A percentile compares a stretch with the other conserved stretches of the same genome.
phyloP scores from a whole-genome alignment of 768 basidiomycete genomes.

The Austroboletus eburneus region DNA sequence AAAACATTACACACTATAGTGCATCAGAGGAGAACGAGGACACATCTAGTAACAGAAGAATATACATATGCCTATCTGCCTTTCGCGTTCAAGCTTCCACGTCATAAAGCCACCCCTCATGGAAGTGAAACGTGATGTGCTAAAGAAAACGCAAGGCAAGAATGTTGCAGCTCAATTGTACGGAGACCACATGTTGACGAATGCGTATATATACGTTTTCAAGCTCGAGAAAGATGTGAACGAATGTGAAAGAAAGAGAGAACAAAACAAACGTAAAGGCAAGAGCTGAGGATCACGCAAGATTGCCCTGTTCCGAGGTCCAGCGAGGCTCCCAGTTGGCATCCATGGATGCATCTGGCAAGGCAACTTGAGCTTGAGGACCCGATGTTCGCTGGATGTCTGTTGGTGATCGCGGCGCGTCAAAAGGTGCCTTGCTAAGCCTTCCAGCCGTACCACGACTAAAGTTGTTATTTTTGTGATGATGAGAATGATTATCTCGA shows the following conservation, averaged over 20 bases:
- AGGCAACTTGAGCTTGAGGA: slow-evolving; percentile 10
- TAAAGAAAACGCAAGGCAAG: no score
- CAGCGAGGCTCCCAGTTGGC: slow-evolving; percentile 21
- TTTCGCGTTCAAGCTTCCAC: no score
- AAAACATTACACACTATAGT: no score
- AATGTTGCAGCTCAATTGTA: background rate
- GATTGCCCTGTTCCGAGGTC: slow-evolving; percentile 9
- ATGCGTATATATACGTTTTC: background rate
- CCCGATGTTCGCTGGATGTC: slow-evolving; percentile 9
- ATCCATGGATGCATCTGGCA: slow-evolving; percentile 11
- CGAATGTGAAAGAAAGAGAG: background rate
- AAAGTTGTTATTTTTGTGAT: slow-evolving; percentile 25
- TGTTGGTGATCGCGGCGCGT: slow-evolving; percentile 16
- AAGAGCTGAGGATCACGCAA: slow-evolving; percentile 1
- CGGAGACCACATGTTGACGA: background rate
- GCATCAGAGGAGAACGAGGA: no score
- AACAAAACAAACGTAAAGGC: slow-evolving; percentile 12
- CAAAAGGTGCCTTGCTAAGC: slow-evolving; percentile 14
- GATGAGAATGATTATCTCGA: slow-evolving; percentile 26
- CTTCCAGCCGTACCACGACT: slow-evolving; percentile 20
- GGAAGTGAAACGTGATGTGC: no score
- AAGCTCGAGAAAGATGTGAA: background rate
- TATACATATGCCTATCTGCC: no score
- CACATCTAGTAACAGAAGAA: no score
- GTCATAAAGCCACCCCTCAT: no score